Base-by-base conservation (phyloP, 345 rosid species). In the Populus euphratica region DNA sequence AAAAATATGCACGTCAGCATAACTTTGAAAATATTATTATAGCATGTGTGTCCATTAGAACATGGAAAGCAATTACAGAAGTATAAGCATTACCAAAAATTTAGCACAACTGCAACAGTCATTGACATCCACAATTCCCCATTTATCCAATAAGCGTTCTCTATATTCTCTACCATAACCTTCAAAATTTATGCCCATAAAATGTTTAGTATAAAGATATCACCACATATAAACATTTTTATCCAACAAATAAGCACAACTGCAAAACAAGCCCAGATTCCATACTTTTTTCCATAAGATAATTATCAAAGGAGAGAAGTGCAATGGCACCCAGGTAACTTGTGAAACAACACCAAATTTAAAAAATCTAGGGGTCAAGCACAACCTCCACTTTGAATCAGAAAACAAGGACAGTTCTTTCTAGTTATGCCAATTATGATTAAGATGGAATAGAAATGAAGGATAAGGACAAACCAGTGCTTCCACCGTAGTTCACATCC, bases 401-500 rank as follows among this genome's bases (percentile, higher is more conserved):
- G 43, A 27, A 33, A 62, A 49, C 20, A 29, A 23, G 39, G 11
- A 69, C 38, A 38, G 11, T 25, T 39, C 3, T 74, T 47, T 67
- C 41, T 10, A 43, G 11, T 12, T 36, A 31, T 23, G 10, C 29
- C 25, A 54, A 21, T 33, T 41, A 23, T 69, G 17, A n/a, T 47
- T 59, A n/a, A 29, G 12, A 20, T 43, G 33, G 17, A 8, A 41
- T 8, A 69, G 43, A 27, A 69, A 20, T 13, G 41, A 27, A 23
- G 52, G 38, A n/a, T 2, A 54, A 70, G 65, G 70, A 89, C 93
- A 77, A 81, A 96, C 99, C 99, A 73, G 98, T 92, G 94, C 99
- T 96, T 88, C 98, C 99, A 78, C 98, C 99, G 73, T 93, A 96
- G 77, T 93, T 96, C 69, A 96, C 98, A 85, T 93, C 99, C 78